Evolutionary conservation across 257 asterid genomes (phyloP), one percentile per base, ranked within the genome.

Genomic region (Thymus mandschuricus): DNA sequence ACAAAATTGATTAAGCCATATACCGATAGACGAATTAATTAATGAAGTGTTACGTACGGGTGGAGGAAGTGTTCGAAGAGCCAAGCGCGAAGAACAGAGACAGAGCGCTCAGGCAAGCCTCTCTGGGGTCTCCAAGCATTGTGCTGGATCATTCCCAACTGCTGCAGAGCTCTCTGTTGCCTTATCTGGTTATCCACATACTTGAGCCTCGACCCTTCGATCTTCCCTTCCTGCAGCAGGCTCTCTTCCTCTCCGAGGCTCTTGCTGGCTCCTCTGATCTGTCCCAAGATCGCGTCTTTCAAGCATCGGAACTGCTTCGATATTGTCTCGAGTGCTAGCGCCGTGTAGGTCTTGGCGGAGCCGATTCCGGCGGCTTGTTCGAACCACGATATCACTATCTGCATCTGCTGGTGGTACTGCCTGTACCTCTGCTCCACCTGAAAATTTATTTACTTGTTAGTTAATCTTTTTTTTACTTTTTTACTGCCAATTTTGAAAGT

Each of bases 41-140:
- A n/a, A n/a, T n/a, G 43, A 60, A 12, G 12, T 5, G 6, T 5
- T 11, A 2, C 11, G 35, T 79, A 91, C 98, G 99, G 99, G 66
- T 94, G 99, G 74, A 94, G 97, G 80, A 94, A 94, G 81, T 94
- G 98, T 78, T 94, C 98, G 66, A 94, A 94, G 13, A 94, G 96
- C 99, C 99, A 94, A 45, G 99, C 93, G 1, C 99, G 98, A 58
- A 94, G 98, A 28, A 94, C 93, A 2, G 98, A 91, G 54, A 94
- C 99, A 31, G 99, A 88, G 1, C 97, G 81, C 69, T 94, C 99
- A 1, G 99, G 99, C 78, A 94, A 84, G 49, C 99, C 99, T 79
- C 99, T 74, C 71, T 91, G 99, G 64, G 99, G 99, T 81, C 99
- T 91, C 99, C 99, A 94, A 75, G 99, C 99, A 79, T 91, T 94